phyloP scores from a whole-genome alignment of 148 eudicot genomes.

The Nyssa sinensis region DNA sequence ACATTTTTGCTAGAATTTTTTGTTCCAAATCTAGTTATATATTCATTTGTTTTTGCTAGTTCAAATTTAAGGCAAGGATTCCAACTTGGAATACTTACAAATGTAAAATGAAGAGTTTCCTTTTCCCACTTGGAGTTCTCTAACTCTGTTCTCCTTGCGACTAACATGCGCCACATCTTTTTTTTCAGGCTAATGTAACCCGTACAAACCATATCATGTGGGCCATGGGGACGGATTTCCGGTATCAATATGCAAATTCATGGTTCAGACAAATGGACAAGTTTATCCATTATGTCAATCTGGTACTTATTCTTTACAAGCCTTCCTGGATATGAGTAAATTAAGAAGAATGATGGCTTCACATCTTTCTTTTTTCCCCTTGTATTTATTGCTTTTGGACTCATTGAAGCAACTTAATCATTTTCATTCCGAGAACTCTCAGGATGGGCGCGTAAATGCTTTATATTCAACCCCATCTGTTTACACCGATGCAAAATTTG shows the following conservation, averaged over 20 bases:
- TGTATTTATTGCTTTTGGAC: neutral
- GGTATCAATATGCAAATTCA: constrained; percentile 74
- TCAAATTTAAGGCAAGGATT: neutral
- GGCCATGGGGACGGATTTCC: constrained; percentile 77
- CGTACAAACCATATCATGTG: constrained; percentile 82
- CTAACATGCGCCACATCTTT: neutral
- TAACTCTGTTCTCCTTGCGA: neutral
- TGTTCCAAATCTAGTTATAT: constrained; percentile 5
- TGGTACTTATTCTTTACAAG: constrained; percentile 36
- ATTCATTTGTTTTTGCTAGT: neutral
- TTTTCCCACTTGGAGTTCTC: neutral
- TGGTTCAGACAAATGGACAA: constrained; percentile 88
- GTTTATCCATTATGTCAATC: constrained; percentile 70
- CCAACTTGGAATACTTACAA: neutral
- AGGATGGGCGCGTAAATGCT: constrained; percentile 89
- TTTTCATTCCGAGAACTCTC: neutral
- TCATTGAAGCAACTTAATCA: constrained; percentile 8
- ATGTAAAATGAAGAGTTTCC: no score
- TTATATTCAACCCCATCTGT: constrained; percentile 78
- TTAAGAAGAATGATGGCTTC: constrained; percentile 5
- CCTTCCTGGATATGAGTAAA: neutral
- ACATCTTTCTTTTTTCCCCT: neutral
- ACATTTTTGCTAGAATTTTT: neutral
- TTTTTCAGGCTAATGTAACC: constrained; percentile 62
- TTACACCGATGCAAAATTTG: constrained; percentile 69